phyloP scores from a whole-genome alignment of 2,329 filamentous ascomycete genomes.

The Penicillium sp. region DNA sequence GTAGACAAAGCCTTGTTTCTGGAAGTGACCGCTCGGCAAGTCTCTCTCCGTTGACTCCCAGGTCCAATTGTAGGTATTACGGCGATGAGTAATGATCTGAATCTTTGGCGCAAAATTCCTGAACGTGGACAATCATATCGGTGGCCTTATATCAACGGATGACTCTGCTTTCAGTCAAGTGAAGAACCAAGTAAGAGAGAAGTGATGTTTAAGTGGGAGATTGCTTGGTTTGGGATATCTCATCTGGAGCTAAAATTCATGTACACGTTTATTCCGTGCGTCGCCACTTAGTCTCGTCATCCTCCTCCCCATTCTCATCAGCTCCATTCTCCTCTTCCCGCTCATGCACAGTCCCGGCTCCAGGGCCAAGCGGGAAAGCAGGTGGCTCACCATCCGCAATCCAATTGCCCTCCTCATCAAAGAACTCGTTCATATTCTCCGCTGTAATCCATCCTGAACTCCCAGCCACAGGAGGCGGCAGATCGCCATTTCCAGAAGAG shows the following conservation, averaged over 20 bases:
- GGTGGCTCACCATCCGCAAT: slow-evolving; percentile 54
- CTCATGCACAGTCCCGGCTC: slow-evolving; percentile 65
- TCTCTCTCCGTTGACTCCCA: too few relatives aligned
- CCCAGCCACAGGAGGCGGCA: slow-evolving; percentile 50
- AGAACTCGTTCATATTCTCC: slow-evolving; percentile 83
- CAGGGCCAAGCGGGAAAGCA: slow-evolving; percentile 49
- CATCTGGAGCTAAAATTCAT: neutral
- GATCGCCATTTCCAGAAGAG: slow-evolving; percentile 33
- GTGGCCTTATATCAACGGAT: too few relatives aligned
- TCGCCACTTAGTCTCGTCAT: slow-evolving; percentile 55
- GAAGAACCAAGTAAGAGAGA: too few relatives aligned
- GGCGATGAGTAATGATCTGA: too few relatives aligned
- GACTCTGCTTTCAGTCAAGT: too few relatives aligned
- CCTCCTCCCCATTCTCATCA: slow-evolving; percentile 38
- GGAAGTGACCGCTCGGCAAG: too few relatives aligned
- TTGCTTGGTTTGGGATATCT: neutral
- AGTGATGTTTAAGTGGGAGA: too few relatives aligned
- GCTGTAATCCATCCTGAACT: slow-evolving; percentile 69
- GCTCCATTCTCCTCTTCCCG: slow-evolving; percentile 58
- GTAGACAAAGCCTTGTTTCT: too few relatives aligned
- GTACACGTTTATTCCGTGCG: slow-evolving; percentile 41
- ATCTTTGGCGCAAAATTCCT: too few relatives aligned
- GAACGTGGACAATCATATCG: too few relatives aligned
- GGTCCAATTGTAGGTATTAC: neutral
- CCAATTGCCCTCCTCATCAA: slow-evolving; percentile 80